phyloP scores from a whole-genome alignment of 331 rosid species.

The Ulmus americana region DNA sequence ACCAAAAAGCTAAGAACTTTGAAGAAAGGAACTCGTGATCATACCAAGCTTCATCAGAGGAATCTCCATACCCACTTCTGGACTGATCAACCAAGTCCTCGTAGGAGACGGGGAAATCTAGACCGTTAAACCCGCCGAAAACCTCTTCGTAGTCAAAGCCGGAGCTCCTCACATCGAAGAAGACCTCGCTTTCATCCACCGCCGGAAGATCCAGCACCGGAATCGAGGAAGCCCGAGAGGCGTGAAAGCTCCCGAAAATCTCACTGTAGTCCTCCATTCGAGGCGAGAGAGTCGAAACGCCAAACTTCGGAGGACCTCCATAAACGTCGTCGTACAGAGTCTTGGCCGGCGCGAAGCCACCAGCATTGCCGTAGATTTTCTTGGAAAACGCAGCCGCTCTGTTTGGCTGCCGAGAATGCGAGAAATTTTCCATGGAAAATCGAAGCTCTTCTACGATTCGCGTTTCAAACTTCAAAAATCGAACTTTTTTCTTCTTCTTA shows the following conservation, averaged over 20 bases:
- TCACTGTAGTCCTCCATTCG: conserved; percentile 88
- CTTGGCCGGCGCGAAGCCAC: conserved; percentile 29
- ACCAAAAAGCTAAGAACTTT: conserved; percentile 15
- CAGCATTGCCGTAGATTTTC: conserved; percentile 39
- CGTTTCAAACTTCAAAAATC: background rate
- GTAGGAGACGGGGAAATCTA: conserved; percentile 54
- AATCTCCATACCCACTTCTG: conserved; percentile 26
- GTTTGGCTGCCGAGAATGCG: conserved; percentile 64
- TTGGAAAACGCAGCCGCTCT: conserved; percentile 45
- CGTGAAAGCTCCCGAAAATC: conserved; percentile 75
- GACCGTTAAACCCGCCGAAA: conserved; percentile 50
- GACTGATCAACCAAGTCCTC: conserved; percentile 60
- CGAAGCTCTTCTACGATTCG: conserved; percentile 33
- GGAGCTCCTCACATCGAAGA: conserved; percentile 61
- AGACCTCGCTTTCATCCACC: conserved; percentile 53
- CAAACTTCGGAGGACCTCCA: conserved; percentile 81
- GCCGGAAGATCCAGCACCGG: conserved; percentile 83
- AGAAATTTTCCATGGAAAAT: conserved; percentile 58
- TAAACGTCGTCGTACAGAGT: conserved; percentile 74
- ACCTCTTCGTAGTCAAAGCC: conserved; percentile 70
- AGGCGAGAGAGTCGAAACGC: conserved; percentile 62
- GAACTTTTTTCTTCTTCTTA: background rate
- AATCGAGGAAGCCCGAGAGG: conserved; percentile 75
- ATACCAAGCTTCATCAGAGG: conserved; percentile 81
- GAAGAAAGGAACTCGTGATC: conserved; percentile 21